Percentiles rank a stretch among this genome's conserved stretches.
These are phyloP conservation scores for Pseudonitzschia multiseries DNA, from an alignment of 108 stramenopile genomes.

Conservation along the genomic window DNA sequence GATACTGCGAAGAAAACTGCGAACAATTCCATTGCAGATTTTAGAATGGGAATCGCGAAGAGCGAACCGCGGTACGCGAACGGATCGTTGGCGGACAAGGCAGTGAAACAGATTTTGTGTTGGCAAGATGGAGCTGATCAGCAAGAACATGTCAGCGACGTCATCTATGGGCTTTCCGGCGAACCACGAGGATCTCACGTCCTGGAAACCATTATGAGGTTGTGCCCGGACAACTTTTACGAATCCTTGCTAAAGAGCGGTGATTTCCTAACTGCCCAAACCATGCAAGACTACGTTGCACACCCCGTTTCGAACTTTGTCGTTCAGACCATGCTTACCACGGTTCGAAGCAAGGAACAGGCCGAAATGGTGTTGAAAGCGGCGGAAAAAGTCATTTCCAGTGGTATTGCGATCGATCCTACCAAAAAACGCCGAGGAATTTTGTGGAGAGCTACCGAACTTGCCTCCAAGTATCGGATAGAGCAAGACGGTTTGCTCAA, in stretches of 20 bases:
- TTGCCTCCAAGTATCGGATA: conserved; percentile 62
- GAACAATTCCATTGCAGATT: conserved; percentile 31
- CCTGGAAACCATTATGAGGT: conserved; percentile 68
- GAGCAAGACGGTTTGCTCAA: conserved; percentile 68
- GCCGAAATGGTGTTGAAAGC: conserved; percentile 59
- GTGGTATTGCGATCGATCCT: conserved; percentile 56
- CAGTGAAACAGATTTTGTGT: conserved; percentile 66
- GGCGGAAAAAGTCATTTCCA: conserved; percentile 51
- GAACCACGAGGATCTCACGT: conserved; percentile 80
- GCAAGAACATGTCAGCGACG: conserved; percentile 59
- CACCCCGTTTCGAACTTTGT: conserved; percentile 86
- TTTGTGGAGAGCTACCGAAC: conserved; percentile 78
- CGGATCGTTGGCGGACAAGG: conserved; percentile 57
- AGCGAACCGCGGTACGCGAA: conserved; percentile 57
- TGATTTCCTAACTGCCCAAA: conserved; percentile 48
- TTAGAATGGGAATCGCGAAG: conserved; percentile 50
- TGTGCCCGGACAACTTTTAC: conserved; percentile 62
- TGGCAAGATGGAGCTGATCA: conserved; percentile 53
- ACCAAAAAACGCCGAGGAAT: conserved; percentile 56
- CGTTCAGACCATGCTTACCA: conserved; percentile 62
- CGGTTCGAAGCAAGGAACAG: conserved; percentile 60
- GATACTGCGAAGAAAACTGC: conserved; percentile 10
- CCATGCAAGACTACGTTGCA: conserved; percentile 70
- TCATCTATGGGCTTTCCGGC: conserved; percentile 81
- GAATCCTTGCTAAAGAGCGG: conserved; percentile 50